Evolutionary conservation across 2,329 filamentous ascomycete genomes (phyloP).

Genomic region (Scedosporium aurantiacum): DNA sequence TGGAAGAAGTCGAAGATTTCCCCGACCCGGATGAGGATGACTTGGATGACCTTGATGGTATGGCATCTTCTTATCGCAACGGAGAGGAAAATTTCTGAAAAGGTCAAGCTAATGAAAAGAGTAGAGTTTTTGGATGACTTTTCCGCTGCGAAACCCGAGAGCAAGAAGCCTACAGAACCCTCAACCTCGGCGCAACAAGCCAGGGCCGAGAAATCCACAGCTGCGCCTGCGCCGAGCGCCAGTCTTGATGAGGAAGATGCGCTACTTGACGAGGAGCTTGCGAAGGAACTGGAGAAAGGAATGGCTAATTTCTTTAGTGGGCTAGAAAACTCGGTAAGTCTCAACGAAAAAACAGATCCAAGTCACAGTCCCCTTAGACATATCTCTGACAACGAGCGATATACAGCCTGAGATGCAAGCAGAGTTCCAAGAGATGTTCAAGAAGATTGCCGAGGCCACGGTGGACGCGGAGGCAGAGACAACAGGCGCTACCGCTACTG

Average conservation of each 20-base stretch:
- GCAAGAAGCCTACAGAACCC: slow-evolving; percentile 13
- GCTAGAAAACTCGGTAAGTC: slow-evolving; percentile 47
- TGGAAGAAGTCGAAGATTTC: slow-evolving; percentile 38
- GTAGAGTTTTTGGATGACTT: slow-evolving; percentile 2
- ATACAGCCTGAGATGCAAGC: slow-evolving; percentile 58
- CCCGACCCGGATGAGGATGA: slow-evolving; percentile 91
- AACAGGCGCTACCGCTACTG: slow-evolving; percentile 14
- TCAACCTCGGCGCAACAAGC: slow-evolving; percentile 17
- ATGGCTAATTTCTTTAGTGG: slow-evolving; percentile 77
- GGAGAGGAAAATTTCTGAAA: not conserved
- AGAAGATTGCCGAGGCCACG: slow-evolving; percentile 43
- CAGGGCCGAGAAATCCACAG: slow-evolving; percentile 19
- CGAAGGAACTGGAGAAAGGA: slow-evolving; percentile 75
- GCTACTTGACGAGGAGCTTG: slow-evolving; percentile 65
- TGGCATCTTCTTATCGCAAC: slow-evolving; percentile 10
- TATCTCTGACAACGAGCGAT: not conserved
- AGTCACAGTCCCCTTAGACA: not conserved
- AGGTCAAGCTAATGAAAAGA: not conserved
- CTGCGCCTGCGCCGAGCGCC: slow-evolving; percentile 5
- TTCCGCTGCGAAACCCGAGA: slow-evolving; percentile 10
- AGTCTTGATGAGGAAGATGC: slow-evolving; percentile 23
- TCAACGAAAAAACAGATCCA: not conserved
- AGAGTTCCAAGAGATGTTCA: slow-evolving; percentile 69
- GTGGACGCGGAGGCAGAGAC: slow-evolving; percentile 18
- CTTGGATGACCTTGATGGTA: slow-evolving; percentile 82